Conservation (phyloP, 768 basidiomycete species). For the Termitomyces titanicus region DNA sequence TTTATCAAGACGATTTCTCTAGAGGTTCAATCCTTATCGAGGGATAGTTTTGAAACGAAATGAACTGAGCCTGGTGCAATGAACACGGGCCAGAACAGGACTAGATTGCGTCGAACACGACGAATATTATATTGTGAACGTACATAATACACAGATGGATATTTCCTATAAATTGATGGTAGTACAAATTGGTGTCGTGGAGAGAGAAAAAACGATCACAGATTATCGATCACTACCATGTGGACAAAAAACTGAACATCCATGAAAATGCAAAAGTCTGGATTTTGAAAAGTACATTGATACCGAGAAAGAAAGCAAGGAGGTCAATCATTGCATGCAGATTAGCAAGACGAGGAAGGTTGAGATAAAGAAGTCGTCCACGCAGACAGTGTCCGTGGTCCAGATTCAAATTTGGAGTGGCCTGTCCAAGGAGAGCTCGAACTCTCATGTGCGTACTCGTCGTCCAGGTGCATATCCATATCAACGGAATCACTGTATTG, state of each 20-base stretch:
- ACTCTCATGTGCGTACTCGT: not conserved
- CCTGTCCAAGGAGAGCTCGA: not conserved
- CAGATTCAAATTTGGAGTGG: not conserved
- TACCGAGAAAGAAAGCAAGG: not conserved
- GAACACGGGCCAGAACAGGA: too few relatives aligned
- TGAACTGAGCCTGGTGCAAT: too few relatives aligned
- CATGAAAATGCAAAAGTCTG: not conserved
- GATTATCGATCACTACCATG: too few relatives aligned
- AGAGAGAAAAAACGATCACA: not conserved
- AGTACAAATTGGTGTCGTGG: not conserved
- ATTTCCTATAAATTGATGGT: not conserved
- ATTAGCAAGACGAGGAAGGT: not conserved
- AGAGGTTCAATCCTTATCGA: too few relatives aligned
- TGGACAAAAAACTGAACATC: not conserved
- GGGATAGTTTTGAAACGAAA: too few relatives aligned
- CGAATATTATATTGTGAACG: not conserved
- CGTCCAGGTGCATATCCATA: not conserved
- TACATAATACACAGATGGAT: not conserved
- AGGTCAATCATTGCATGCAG: not conserved
- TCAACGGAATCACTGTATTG: not conserved
- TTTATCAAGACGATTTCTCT: too few relatives aligned
- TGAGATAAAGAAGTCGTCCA: constrained; percentile 2
- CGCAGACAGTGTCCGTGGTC: constrained; percentile 4
- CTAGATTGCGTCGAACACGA: not conserved
- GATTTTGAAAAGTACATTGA: constrained; percentile 4